A percentile compares a stretch with the other conserved stretches of the same genome.
phyloP scores from a whole-genome alignment of 129 eudicot species.

The carrot (Daucus carota) region DH1_v3.0 NC_030382.2:47360501-47361000 shows the following conservation, averaged over 20 bases:
- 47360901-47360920: background rate
- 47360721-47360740: background rate
- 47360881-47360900: background rate
- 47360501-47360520: background rate
- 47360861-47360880: no score
- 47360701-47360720: background rate
- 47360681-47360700: background rate
- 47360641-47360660: background rate
- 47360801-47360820: background rate
- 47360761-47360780: background rate
- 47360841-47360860: background rate
- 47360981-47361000: conserved; percentile 50
- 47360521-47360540: background rate
- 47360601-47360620: no score
- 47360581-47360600: no score
- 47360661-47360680: background rate
- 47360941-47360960: conserved; percentile 53
- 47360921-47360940: background rate
- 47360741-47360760: background rate
- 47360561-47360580: no score
- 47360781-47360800: background rate
- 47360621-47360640: no score
- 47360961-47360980: conserved; percentile 63
- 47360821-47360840: background rate
- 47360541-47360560: background rate